A percentile compares a stretch with the other conserved stretches of the same genome.
These are phyloP conservation scores for Athelia psychrophila DNA, from an alignment of 1,284 basidiomycete species.

Conservation along the genomic window DNA sequence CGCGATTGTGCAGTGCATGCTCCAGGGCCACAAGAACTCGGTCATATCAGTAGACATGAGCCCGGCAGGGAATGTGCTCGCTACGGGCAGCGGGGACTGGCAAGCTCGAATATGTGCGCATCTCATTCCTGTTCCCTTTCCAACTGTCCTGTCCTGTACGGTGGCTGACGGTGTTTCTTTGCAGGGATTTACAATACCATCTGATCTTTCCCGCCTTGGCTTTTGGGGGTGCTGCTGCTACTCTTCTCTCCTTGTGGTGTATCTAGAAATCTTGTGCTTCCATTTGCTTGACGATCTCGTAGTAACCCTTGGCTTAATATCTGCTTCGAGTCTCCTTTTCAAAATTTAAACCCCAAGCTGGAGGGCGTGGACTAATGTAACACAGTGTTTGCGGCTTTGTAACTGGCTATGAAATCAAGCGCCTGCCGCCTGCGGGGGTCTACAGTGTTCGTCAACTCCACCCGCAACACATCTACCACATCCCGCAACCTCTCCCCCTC, in stretches of 20 bases:
- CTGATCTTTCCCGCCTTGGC: not conserved
- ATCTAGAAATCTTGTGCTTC: not conserved
- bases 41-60: not conserved
- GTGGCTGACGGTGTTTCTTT: not conserved
- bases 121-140: not conserved
- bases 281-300: too few relatives aligned
- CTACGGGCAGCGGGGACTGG: not conserved
- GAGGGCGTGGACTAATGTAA: too few relatives aligned
- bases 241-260: not conserved
- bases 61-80: not conserved
- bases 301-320: too few relatives aligned
- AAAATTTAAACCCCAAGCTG: not conserved
- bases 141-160: too few relatives aligned
- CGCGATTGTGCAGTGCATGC: conserved; percentile 65
- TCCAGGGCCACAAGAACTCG: conserved; percentile 31
- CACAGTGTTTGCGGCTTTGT: too few relatives aligned
- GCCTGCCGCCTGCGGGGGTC: too few relatives aligned
- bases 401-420: too few relatives aligned
- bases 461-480: too few relatives aligned
- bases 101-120: conserved; percentile 1
- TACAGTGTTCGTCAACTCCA: too few relatives aligned
- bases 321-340: too few relatives aligned
- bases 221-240: not conserved
- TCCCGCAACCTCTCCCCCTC: too few relatives aligned
- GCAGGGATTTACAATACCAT: conserved; percentile 1